Evolutionary conservation across 106 monocot genomes (phyloP).

Genomic region (Gastrodia elata): DNA sequence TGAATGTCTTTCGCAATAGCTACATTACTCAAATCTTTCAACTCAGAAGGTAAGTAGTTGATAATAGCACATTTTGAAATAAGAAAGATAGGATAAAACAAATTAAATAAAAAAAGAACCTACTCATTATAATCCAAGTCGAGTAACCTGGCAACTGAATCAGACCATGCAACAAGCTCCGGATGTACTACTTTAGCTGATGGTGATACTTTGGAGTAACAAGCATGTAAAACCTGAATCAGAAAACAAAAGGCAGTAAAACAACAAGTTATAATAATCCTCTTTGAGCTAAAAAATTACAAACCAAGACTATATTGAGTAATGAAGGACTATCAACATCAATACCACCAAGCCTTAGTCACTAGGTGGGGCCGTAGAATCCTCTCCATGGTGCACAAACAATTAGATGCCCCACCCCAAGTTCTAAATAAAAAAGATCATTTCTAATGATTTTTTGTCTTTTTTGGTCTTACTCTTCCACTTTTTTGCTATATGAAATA

Average conservation of each 20-base stretch:
- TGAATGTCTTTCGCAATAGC: neutral
- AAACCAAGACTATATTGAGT: too few species aligned
- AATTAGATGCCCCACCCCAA: too few species aligned
- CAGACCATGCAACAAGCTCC: conserved; percentile 83
- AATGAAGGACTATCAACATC: too few species aligned
- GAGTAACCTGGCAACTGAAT: conserved; percentile 71
- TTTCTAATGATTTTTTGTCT: too few species aligned
- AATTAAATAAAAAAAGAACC: conserved; percentile 2
- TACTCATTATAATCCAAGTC: conserved; percentile 88
- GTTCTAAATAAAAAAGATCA: too few species aligned
- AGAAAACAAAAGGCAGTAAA: conserved; percentile 4
- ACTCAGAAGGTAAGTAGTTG: neutral
- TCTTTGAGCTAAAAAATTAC: neutral
- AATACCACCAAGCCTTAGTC: too few species aligned
- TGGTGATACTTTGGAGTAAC: conserved; percentile 86
- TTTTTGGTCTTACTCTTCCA: too few species aligned
- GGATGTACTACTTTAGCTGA: conserved; percentile 83
- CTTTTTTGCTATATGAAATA: too few species aligned
- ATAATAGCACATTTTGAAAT: neutral
- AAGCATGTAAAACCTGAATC: conserved; percentile 73
- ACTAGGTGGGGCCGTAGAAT: too few species aligned
- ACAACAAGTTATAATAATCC: neutral
- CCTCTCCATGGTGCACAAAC: too few species aligned
- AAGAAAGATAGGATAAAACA: neutral
- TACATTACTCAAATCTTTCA: neutral